phyloP scores from a whole-genome alignment of 2,329 filamentous ascomycete species.

The Monosporascus sp. region DNA sequence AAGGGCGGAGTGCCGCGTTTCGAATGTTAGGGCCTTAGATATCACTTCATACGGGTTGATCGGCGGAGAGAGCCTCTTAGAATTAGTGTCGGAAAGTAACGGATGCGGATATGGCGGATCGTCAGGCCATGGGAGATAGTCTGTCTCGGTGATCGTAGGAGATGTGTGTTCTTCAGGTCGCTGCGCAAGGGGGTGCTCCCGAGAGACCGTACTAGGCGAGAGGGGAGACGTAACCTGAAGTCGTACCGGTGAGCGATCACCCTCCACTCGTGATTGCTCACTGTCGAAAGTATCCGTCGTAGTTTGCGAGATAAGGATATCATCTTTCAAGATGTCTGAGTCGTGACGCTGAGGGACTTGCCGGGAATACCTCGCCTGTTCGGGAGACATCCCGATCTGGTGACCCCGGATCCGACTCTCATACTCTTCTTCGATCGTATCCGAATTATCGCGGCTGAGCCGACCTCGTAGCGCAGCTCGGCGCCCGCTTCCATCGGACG shows the following conservation, averaged over 20 bases:
- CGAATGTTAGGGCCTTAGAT: slow-evolving; percentile 49
- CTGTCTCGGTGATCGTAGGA: slow-evolving; percentile 46
- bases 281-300: slow-evolving; percentile 24
- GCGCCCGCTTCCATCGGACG: slow-evolving; percentile 25
- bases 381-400: slow-evolving; percentile 27
- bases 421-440: slow-evolving; percentile 33
- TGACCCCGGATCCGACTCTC: slow-evolving; percentile 42
- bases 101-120: slow-evolving; percentile 53
- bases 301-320: slow-evolving; percentile 25
- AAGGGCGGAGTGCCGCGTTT: slow-evolving; percentile 49
- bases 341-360: slow-evolving; percentile 14
- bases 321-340: slow-evolving; percentile 21
- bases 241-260: slow-evolving; percentile 6
- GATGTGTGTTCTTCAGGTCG: slow-evolving; percentile 33
- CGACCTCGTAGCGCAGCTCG: slow-evolving; percentile 4
- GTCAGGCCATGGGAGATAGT: slow-evolving; percentile 54
- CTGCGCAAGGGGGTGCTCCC: slow-evolving; percentile 5
- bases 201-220: slow-evolving; percentile 8
- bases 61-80: slow-evolving; percentile 26
- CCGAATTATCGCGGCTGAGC: slow-evolving; percentile 9
- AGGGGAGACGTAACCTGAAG: slow-evolving; percentile 6
- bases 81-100: slow-evolving; percentile 13
- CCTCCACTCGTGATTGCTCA: slow-evolving; percentile 8
- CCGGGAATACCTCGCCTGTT: slow-evolving; percentile 13
- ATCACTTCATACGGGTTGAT: slow-evolving; percentile 53